Evolutionary conservation across 208 protist species (phyloP).

Genomic region (Acanthamoeba royreba): DNA sequence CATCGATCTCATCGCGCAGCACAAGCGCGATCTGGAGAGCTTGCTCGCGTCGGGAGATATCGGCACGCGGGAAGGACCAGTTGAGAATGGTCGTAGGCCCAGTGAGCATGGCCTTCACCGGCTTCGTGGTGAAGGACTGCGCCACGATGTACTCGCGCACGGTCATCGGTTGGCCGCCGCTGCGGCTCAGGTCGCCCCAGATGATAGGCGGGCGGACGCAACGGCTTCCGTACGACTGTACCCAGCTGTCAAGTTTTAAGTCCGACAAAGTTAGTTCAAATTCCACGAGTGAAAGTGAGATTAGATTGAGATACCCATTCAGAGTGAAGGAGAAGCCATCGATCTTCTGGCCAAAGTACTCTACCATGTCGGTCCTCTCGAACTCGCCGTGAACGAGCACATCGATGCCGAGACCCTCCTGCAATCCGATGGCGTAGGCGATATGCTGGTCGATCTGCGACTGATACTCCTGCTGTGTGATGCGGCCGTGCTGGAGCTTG

Average conservation of each 20-base stretch:
- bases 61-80: slow-evolving; percentile 87
- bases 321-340: slow-evolving; percentile 84
- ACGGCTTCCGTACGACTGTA: slow-evolving; percentile 76
- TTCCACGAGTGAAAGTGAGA: neutral
- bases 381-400: slow-evolving; percentile 88
- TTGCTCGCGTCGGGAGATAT: slow-evolving; percentile 74
- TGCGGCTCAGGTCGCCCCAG: slow-evolving; percentile 81
- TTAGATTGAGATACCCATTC: slow-evolving; percentile 72
- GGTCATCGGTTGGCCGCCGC: slow-evolving; percentile 78
- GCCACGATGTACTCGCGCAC: slow-evolving; percentile 80
- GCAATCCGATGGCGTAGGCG: slow-evolving; percentile 77
- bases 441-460: slow-evolving; percentile 83
- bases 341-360: slow-evolving; percentile 88
- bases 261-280: neutral
- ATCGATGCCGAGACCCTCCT: slow-evolving; percentile 86
- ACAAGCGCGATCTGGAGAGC: slow-evolving; percentile 83
- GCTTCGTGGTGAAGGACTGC: slow-evolving; percentile 77
- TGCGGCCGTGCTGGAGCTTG: slow-evolving; percentile 76
- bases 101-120: slow-evolving; percentile 90
- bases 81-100: slow-evolving; percentile 87
- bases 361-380: slow-evolving; percentile 90
- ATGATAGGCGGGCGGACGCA: slow-evolving; percentile 89
- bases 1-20: slow-evolving; percentile 86
- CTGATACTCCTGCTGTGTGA: slow-evolving; percentile 75
- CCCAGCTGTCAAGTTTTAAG: neutral